Base-by-base conservation (phyloP, 1,139 yeast species). In the Protomyces gravidus region DNA sequence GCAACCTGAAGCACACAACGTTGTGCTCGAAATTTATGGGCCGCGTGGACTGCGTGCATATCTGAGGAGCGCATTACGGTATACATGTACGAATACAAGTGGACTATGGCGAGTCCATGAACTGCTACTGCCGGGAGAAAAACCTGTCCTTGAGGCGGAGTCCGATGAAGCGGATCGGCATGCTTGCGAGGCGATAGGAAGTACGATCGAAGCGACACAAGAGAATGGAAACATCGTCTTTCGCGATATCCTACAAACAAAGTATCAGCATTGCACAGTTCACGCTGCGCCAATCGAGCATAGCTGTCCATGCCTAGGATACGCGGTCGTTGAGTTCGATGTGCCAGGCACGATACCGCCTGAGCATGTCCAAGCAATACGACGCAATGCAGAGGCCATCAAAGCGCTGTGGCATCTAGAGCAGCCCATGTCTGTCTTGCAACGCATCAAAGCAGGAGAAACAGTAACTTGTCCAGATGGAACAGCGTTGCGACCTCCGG, bases 201-300 rank as follows among this genome's bases (percentile, higher is more conserved):
- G 13, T 3, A 45, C 27, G 9, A 21, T 52, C 13, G n/a, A 30
- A 21, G 25, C 57, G 13, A 42, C 42, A 7, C 17, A 9, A 9
- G 19, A n/a, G 5, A 32, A 42, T 6, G 50, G 45, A 13, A 21
- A 15, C 11, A 30, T 17, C 6, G 15, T 52, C n/a, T 53, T 53
- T 27, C 27, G 9, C 6, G 58, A 53, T 27, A 19, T 53, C 28
- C 50, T 53, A 25, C 45, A 33, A 13, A 6, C 26, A 4, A 33
- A 33, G 27, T 47, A 53, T 36, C 47, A 42, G 2, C 26, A 17
- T 32, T 11, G 42, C 25, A 26, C n/a, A 13, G 56, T 56, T 7
- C 40, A 33, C 17, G 60, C 60, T 13, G 55, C 56, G 13, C 50
- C 56, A 13, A 56, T 56, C n/a, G 17, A 47, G 23, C 60, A 56